Evolutionary conservation across 805 yeast genomes (phyloP).

Genomic region (Wickerhamomyces strasburgensis): DNA sequence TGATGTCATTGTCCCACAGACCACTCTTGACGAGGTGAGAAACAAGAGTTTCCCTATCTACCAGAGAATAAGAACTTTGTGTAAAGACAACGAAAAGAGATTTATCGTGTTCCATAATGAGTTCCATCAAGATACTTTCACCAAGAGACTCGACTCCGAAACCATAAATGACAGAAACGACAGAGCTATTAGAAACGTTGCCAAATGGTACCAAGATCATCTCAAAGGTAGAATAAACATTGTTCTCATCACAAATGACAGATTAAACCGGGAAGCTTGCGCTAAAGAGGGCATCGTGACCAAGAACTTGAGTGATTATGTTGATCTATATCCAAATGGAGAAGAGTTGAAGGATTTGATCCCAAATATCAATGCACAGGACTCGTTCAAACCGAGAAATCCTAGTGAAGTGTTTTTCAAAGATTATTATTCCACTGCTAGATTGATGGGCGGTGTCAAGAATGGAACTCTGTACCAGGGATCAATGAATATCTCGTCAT

Average conservation of each 20-base stretch:
- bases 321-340: conserved; percentile 63
- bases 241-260: conserved; percentile 73
- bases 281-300: conserved; percentile 46
- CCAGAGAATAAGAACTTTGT: conserved; percentile 71
- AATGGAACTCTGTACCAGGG: conserved; percentile 89
- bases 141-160: conserved; percentile 57
- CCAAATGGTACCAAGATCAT: conserved; percentile 70
- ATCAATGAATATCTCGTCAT: conserved; percentile 69
- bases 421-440: conserved; percentile 72
- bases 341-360: conserved; percentile 74
- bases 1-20: conserved; percentile 93
- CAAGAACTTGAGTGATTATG: conserved; percentile 60
- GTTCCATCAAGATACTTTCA: conserved; percentile 67
- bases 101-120: conserved; percentile 93
- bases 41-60: conserved; percentile 85
- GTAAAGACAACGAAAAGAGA: conserved; percentile 71
- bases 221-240: conserved; percentile 42
- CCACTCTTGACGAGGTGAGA: conserved; percentile 89
- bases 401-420: conserved; percentile 43
- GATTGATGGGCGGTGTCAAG: conserved; percentile 86
- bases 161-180: conserved; percentile 86
- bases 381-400: conserved; percentile 25
- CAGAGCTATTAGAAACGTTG: conserved; percentile 75
- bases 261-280: conserved; percentile 57
- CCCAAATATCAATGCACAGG: conserved; percentile 51